Evolutionary conservation across 495 filamentous ascomycete species (phyloP).

Genomic region (Penicillium antarcticum): DNA sequence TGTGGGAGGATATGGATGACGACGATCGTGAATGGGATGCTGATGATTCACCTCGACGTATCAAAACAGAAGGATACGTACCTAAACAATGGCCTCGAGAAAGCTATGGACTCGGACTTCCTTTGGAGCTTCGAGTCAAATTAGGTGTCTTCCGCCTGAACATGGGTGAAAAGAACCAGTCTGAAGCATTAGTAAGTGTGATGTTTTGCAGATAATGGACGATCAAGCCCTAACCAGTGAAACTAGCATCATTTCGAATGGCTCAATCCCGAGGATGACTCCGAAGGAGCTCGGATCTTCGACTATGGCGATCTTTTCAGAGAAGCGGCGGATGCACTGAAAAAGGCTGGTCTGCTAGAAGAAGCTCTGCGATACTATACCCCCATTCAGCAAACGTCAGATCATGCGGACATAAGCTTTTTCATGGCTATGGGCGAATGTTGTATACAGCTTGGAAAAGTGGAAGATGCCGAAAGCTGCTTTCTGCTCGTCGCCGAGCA

Average conservation of each 20-base stretch:
- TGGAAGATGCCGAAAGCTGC: constrained; percentile 67
- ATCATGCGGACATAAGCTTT: constrained; percentile 56
- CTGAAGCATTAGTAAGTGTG: constrained; percentile 72
- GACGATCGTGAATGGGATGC: constrained; percentile 94
- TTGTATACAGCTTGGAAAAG: constrained; percentile 58
- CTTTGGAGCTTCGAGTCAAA: constrained; percentile 80
- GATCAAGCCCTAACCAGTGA: constrained; percentile 1
- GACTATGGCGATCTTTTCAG: constrained; percentile 74
- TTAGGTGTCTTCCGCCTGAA: constrained; percentile 77
- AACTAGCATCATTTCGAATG: constrained; percentile 59
- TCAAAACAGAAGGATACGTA: constrained; percentile 54
- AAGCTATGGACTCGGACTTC: constrained; percentile 72
- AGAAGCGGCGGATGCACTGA: constrained; percentile 66
- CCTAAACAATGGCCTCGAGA: constrained; percentile 50
- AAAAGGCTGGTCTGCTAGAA: constrained; percentile 49
- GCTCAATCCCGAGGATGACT: constrained; percentile 56
- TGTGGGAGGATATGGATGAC: constrained; percentile 71
- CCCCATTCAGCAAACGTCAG: constrained; percentile 57
- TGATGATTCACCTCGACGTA: constrained; percentile 63
- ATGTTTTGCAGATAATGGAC: not conserved
- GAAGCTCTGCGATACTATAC: constrained; percentile 75
- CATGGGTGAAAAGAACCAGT: constrained; percentile 52
- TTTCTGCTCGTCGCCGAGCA: constrained; percentile 68
- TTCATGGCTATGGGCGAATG: constrained; percentile 73
- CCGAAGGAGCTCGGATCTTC: constrained; percentile 47